A percentile compares a stretch with the other conserved stretches of the same genome.
These are phyloP conservation scores for Ophiostoma himal-ulmi DNA, from an alignment of 2,329 filamentous ascomycete genomes.

Conservation along the genomic window DNA sequence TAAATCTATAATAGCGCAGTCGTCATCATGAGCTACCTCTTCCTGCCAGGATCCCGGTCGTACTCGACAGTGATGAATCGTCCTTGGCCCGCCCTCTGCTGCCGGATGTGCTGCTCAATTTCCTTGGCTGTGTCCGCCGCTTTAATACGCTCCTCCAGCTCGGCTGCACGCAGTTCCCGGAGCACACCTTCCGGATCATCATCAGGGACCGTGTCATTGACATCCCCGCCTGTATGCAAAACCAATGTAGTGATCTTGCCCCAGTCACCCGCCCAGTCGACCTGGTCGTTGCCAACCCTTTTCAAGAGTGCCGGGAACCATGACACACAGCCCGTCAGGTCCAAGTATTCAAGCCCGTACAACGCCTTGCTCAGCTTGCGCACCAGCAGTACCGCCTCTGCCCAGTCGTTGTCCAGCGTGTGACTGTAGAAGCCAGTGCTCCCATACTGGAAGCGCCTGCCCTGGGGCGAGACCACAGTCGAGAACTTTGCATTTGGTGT, in stretches of 20 bases:
- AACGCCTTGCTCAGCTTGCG: slow-evolving; percentile 48
- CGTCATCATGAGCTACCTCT: background rate
- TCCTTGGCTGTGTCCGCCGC: slow-evolving; percentile 20
- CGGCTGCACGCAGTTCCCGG: slow-evolving; percentile 7
- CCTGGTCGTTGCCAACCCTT: slow-evolving; percentile 40
- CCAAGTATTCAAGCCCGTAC: slow-evolving; percentile 56
- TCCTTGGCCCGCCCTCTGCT: slow-evolving; percentile 25
- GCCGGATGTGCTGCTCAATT: slow-evolving; percentile 26
- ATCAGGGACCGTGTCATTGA: background rate
- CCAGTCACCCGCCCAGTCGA: slow-evolving; percentile 45
- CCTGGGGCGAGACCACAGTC: slow-evolving; percentile 43
- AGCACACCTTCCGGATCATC: background rate
- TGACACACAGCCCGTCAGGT: slow-evolving; percentile 52
- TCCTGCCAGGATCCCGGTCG: background rate
- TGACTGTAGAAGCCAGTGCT: slow-evolving; percentile 55
- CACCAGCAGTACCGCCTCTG: slow-evolving; percentile 52
- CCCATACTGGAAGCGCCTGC: slow-evolving; percentile 45
- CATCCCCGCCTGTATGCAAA: slow-evolving; percentile 15
- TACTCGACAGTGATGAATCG: slow-evolving; percentile 24
- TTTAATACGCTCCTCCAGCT: slow-evolving; percentile 19
- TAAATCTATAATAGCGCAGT: background rate
- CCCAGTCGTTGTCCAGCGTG: slow-evolving; percentile 53
- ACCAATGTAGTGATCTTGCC: slow-evolving; percentile 27
- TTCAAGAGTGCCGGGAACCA: slow-evolving; percentile 49
- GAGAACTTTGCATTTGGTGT: slow-evolving; percentile 49